A percentile compares a stretch with the other conserved stretches of the same genome.
Evolutionary conservation across 225 moss, liverwort and hornwort genomes (phyloP).

Genomic region (Anthoceros angustus): DNA sequence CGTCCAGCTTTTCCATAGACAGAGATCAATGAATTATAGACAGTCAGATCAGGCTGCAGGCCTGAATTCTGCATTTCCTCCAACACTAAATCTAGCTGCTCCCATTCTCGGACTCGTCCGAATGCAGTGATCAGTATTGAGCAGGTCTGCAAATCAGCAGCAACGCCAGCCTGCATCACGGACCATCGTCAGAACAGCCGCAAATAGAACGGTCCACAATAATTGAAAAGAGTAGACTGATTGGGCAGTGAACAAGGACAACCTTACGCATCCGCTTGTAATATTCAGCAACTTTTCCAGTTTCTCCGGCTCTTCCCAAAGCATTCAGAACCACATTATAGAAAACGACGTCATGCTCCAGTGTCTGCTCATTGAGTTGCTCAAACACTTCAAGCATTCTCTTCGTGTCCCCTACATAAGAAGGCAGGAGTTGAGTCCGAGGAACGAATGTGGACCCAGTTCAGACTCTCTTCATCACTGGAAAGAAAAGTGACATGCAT

Average conservation of each 20-base stretch:
- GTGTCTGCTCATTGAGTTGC: constrained; percentile 46
- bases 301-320: constrained; percentile 58
- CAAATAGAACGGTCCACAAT: neutral
- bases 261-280: constrained; percentile 90
- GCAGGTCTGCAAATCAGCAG: constrained; percentile 86
- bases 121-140: constrained; percentile 79
- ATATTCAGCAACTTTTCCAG: constrained; percentile 59
- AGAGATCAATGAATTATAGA: constrained; percentile 76
- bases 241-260: neutral
- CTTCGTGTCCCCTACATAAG: constrained; percentile 50
- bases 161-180: constrained; percentile 45
- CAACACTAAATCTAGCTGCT: constrained; percentile 55
- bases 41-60: constrained; percentile 73
- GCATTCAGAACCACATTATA: constrained; percentile 72
- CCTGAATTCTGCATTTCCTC: constrained; percentile 74
- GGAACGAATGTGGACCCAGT: constrained; percentile 9
- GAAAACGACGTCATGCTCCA: constrained; percentile 70
- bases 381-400: constrained; percentile 67
- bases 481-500: neutral
- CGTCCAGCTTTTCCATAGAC: constrained; percentile 95
- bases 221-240: neutral
- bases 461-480: neutral
- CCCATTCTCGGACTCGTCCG: constrained; percentile 75
- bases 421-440: neutral
- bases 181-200: neutral